Percentiles rank a stretch among this genome's conserved stretches.
phyloP scores from a whole-genome alignment of 2,329 filamentous ascomycete species.

The Fusarium chlamydosporum region DNA sequence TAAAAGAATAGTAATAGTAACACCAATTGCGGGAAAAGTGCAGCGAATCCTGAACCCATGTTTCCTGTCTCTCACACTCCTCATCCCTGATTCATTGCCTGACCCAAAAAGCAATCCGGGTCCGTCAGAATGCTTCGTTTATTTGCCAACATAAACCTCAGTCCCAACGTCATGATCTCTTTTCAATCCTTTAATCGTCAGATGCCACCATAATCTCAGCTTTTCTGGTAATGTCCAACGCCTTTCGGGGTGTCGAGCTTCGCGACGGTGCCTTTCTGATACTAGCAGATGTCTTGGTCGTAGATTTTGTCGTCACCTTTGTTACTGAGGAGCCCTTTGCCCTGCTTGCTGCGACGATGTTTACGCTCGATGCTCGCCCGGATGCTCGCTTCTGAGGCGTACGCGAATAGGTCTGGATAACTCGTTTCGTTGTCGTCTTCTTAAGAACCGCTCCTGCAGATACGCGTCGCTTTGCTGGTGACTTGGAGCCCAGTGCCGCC shows the following conservation, averaged over 20 bases:
- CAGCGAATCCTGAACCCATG: conserved; percentile 16
- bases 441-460: conserved; percentile 49
- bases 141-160: conserved; percentile 24
- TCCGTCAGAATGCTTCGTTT: conserved; percentile 41
- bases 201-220: conserved; percentile 45
- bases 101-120: conserved; percentile 14
- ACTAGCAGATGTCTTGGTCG: conserved; percentile 36
- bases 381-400: conserved; percentile 47
- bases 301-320: conserved; percentile 37
- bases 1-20: conserved; percentile 12
- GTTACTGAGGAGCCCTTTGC: conserved; percentile 27
- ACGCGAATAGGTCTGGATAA: conserved; percentile 52
- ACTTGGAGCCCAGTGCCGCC: conserved; percentile 45
- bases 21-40: conserved; percentile 12
- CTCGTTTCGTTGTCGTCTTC: conserved; percentile 50
- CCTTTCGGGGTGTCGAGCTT: conserved; percentile 39
- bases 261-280: conserved; percentile 27
- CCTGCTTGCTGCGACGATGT: conserved; percentile 35
- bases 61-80: conserved; percentile 5
- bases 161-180: conserved; percentile 25
- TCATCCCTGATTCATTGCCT: conserved; percentile 24
- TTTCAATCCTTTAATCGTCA: conserved; percentile 27
- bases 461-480: conserved; percentile 48
- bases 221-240: conserved; percentile 40
- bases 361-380: conserved; percentile 42